Evolutionary conservation across 805 yeast species (phyloP), one percentile per base, ranked within the genome.

Genomic region (Zygotorulaspora florentina): DNA sequence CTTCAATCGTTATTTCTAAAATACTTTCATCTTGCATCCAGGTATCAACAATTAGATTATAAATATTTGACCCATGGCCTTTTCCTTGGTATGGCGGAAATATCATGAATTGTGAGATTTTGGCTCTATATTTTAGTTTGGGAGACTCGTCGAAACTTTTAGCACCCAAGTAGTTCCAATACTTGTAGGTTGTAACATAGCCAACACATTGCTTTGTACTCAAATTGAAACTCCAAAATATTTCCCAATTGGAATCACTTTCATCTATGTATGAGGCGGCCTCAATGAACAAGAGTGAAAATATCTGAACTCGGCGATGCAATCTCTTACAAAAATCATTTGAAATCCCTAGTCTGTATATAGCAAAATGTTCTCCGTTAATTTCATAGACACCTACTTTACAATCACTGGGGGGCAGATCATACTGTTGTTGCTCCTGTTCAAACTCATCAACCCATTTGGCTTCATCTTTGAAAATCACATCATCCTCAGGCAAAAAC

Each of bases 191-290:
- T 0, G 97, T 90, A 20, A 84, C 68, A 62, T 85, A 93, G 0
- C 97, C 98, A 30, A 81, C 77, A 43, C 90, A 76, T 26, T 48
- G 79, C 12, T 62, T 66, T 0, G 65, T 66, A 1, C 45, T 46
- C 7, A 62, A 60, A 38, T 68, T 65, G 16, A 69, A 59, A 6
- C 85, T 52, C 30, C 83, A 70, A 60, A 78, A 90, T 2, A 89
- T 61, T 39, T 86, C 88, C 99, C 99, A 93, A 13, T 76, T 72
- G 8, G 75, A 73, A 64, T 93, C 99, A 0, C 64, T 64, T 33
- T 75, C 73, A 59, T 90, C 96, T 45, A 93, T 88, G 57, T 79
- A 87, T 1, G 95, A 81, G 1, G 96, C 98, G 0, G 96, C 98
- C 62, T 93, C 99, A 54, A 93, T 91, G 67, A 83, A 89, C 9